phyloP scores from a whole-genome alignment of 73 alveolate species.

The Paramecium sonneborni region DNA sequence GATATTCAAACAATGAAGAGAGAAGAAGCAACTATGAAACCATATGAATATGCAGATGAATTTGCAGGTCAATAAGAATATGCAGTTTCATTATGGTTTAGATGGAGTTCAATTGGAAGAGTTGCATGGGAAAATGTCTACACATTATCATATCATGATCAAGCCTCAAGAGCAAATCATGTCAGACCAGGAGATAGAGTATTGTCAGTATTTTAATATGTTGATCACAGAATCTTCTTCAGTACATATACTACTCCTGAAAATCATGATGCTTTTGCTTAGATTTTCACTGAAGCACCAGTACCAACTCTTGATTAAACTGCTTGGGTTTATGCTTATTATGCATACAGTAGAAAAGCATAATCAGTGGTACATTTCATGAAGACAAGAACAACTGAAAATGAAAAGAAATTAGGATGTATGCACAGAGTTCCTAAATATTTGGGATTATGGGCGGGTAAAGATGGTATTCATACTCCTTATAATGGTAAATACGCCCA shows the following conservation, averaged over 20 bases:
- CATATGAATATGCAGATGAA: slow-evolving; percentile 27
- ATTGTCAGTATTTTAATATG: slow-evolving; percentile 2
- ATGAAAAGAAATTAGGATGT: slow-evolving; percentile 26
- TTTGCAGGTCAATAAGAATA: slow-evolving; percentile 31
- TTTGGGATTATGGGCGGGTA: slow-evolving; percentile 28
- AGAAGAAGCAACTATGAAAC: background rate
- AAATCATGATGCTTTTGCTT: slow-evolving; percentile 7
- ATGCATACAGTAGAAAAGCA: slow-evolving; percentile 50
- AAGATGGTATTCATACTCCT: slow-evolving; percentile 56
- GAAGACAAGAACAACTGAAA: slow-evolving; percentile 33
- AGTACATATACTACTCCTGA: slow-evolving; percentile 40
- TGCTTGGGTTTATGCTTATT: slow-evolving; percentile 53
- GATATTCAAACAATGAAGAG: slow-evolving; percentile 21
- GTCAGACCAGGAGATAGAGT: slow-evolving; percentile 51
- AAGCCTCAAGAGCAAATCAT: background rate
- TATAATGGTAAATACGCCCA: slow-evolving; percentile 46
- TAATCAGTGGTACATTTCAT: background rate
- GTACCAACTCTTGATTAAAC: slow-evolving; percentile 47
- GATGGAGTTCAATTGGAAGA: slow-evolving; percentile 48
- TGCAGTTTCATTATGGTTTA: slow-evolving; percentile 45
- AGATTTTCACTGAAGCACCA: slow-evolving; percentile 6
- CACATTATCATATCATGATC: slow-evolving; percentile 21
- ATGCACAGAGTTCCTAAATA: slow-evolving; percentile 55
- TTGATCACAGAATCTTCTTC: slow-evolving; percentile 34
- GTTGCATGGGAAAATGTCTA: slow-evolving; percentile 52